Conservation (phyloP, 306 rosid species). For the Comarum palustre region DNA sequence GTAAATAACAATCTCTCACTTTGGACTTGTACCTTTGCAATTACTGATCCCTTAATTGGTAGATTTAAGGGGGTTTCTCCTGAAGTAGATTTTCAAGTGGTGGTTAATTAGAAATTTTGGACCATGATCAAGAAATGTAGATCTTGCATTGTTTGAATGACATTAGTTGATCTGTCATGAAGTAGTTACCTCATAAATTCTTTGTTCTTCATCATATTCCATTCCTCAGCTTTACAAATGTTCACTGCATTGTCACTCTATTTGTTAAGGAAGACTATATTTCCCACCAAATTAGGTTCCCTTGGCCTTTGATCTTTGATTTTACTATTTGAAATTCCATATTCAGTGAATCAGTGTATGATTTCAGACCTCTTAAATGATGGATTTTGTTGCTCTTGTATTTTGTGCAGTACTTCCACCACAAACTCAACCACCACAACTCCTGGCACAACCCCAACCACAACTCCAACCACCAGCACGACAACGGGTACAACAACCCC, state of each 20-base stretch:
- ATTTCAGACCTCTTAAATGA: not conserved
- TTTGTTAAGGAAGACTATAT: not conserved
- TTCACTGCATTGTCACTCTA: not conserved
- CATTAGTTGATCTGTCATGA: conserved; percentile 36
- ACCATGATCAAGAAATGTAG: conserved; percentile 17
- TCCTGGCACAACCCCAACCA: conserved; percentile 4
- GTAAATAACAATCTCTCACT: not conserved
- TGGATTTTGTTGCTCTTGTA: conserved; percentile 22
- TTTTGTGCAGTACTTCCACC: conserved; percentile 42
- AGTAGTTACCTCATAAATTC: conserved; percentile 20
- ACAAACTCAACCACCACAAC: conserved; percentile 33
- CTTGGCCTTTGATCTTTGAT: not conserved
- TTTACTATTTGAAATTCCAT: not conserved
- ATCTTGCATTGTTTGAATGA: not conserved
- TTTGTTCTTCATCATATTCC: conserved; percentile 25
- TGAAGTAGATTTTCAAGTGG: not conserved
- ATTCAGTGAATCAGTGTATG: conserved; percentile 1
- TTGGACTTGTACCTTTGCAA: not conserved
- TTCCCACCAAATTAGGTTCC: conserved; percentile 4
- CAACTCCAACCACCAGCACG: conserved; percentile 11
- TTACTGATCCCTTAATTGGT: not conserved
- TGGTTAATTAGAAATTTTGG: not conserved
- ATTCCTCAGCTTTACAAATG: conserved; percentile 19
- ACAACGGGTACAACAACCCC: conserved; percentile 19
- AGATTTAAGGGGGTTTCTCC: conserved; percentile 8